These are phyloP conservation scores for Scutellaria minor DNA, from an alignment of 257 asterid species.

Conservation along the genomic window DNA sequence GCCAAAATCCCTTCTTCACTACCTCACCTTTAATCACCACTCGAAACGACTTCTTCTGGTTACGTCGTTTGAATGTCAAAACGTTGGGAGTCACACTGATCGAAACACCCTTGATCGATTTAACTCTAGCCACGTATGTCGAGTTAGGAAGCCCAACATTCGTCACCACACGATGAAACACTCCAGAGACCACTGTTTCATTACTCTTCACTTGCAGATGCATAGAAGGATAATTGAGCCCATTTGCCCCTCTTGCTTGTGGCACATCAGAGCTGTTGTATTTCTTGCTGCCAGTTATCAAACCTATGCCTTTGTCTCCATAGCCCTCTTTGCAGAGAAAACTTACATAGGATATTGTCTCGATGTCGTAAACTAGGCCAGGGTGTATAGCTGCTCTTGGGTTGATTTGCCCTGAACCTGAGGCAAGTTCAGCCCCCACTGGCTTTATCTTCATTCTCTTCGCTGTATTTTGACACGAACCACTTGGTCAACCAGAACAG, in stretches of 20 bases:
- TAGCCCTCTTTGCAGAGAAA: slow-evolving; percentile 70
- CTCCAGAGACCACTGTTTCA: slow-evolving; percentile 48
- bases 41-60: slow-evolving; percentile 55
- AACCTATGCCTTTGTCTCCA: slow-evolving; percentile 40
- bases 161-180: slow-evolving; percentile 60
- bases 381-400: slow-evolving; percentile 68
- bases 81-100: slow-evolving; percentile 53
- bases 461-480: slow-evolving; percentile 44
- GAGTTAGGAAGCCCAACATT: slow-evolving; percentile 51
- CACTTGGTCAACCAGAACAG: not conserved
- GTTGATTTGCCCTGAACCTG: slow-evolving; percentile 68
- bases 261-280: slow-evolving; percentile 52
- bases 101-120: slow-evolving; percentile 44
- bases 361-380: slow-evolving; percentile 65
- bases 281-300: slow-evolving; percentile 48
- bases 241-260: slow-evolving; percentile 54
- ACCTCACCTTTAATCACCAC: slow-evolving; percentile 58
- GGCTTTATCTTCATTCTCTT: slow-evolving; percentile 49
- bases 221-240: slow-evolving; percentile 75
- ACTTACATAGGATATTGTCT: slow-evolving; percentile 48
- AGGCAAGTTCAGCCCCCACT: slow-evolving; percentile 51
- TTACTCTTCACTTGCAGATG: slow-evolving; percentile 45
- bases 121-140: slow-evolving; percentile 52
- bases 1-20: slow-evolving; percentile 26
- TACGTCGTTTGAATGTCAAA: slow-evolving; percentile 40